phyloP scores from a whole-genome alignment of 2,329 filamentous ascomycete species.

The Talaromyces sp. region DNA sequence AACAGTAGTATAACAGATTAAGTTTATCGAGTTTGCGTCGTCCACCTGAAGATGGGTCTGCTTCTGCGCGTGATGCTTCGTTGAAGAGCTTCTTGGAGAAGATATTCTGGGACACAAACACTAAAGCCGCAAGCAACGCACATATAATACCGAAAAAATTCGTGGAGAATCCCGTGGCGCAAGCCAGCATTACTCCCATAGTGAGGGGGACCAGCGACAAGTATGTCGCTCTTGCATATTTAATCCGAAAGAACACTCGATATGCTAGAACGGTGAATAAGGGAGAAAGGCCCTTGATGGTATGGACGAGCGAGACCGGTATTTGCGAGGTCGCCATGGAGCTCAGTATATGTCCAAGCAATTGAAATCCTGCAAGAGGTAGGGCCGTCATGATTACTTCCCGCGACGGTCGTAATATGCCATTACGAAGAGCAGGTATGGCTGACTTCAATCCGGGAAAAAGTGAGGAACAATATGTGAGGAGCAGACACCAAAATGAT shows the following conservation, averaged over 20 bases:
- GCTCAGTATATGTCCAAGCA: constrained; percentile 87
- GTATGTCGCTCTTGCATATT: constrained; percentile 83
- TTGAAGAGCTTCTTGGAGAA: constrained; percentile 98
- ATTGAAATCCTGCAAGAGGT: constrained; percentile 89
- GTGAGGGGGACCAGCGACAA: constrained; percentile 87
- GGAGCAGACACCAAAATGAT: constrained; percentile 76
- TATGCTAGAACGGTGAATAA: constrained; percentile 95
- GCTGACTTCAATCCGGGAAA: constrained; percentile 67
- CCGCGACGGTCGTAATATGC: constrained; percentile 73
- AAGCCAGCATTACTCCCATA: constrained; percentile 90
- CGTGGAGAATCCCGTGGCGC: constrained; percentile 83
- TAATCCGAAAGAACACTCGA: constrained; percentile 80
- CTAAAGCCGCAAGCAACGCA: constrained; percentile 81
- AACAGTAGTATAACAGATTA: constrained; percentile 96
- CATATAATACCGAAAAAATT: constrained; percentile 88
- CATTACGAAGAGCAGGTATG: constrained; percentile 76
- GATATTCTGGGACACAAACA: constrained; percentile 98
- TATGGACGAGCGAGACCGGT: constrained; percentile 94
- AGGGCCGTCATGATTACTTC: constrained; percentile 83
- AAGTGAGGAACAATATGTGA: constrained; percentile 69
- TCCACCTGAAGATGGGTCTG: constrained; percentile 59
- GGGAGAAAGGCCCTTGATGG: constrained; percentile 94
- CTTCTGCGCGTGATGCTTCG: constrained; percentile 79
- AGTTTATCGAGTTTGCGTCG: constrained; percentile 89
- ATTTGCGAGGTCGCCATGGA: constrained; percentile 93